Conservation (phyloP, 2,329 filamentous ascomycete species). For the Blumeriella jaapii region DNA sequence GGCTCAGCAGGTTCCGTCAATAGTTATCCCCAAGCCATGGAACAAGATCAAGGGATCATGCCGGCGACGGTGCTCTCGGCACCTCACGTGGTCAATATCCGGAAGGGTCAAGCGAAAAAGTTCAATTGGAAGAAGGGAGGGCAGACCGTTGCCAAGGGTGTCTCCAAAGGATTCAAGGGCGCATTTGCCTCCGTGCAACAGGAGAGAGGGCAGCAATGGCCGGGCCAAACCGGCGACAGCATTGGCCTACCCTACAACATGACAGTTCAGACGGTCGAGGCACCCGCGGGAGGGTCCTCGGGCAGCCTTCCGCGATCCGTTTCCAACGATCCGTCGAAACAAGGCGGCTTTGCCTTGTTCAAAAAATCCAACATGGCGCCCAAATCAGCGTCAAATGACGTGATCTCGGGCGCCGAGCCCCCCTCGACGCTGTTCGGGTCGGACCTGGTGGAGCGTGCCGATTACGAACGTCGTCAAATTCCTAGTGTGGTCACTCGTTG, state of each 20-base stretch:
- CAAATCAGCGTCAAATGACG: constrained; percentile 38
- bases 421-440: constrained; percentile 69
- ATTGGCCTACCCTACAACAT: constrained; percentile 63
- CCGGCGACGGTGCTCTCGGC: constrained; percentile 30
- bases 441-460: constrained; percentile 73
- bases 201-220: constrained; percentile 41
- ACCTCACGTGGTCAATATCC: constrained; percentile 90
- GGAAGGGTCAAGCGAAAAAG: constrained; percentile 82
- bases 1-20: constrained; percentile 19
- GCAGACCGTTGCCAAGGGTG: constrained; percentile 85
- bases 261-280: constrained; percentile 45
- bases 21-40: constrained; percentile 26
- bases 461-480: constrained; percentile 80
- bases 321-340: constrained; percentile 21
- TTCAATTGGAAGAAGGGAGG: constrained; percentile 99
- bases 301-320: constrained; percentile 17
- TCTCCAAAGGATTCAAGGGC: constrained; percentile 87
- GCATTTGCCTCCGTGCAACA: constrained; percentile 52
- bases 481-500: constrained; percentile 85
- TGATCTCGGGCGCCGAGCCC: constrained; percentile 34
- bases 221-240: constrained; percentile 46
- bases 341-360: constrained; percentile 58
- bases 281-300: constrained; percentile 23
- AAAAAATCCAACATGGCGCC: constrained; percentile 33
- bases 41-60: constrained; percentile 26